phyloP scores from a whole-genome alignment of 352 stramenopile species.

The Globisporangium cederbergense region DNA sequence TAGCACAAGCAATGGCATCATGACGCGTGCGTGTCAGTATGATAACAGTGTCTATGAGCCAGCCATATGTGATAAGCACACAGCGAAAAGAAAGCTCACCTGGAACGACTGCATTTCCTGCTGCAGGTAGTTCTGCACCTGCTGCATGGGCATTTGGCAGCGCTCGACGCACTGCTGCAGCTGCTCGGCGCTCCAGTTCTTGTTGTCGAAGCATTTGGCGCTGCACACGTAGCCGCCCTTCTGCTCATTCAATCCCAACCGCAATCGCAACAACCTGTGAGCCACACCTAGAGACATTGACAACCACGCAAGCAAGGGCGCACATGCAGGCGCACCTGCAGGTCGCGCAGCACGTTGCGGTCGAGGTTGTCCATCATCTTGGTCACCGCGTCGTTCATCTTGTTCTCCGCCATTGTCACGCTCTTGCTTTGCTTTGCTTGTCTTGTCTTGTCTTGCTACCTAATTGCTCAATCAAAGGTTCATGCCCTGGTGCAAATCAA shows the following conservation, averaged over 20 bases:
- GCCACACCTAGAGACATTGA: neutral
- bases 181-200: conserved; percentile 71
- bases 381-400: conserved; percentile 79
- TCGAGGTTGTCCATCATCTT: conserved; percentile 86
- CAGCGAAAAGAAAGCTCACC: conserved; percentile 13
- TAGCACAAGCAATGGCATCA: neutral
- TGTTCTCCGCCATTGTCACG: conserved; percentile 63
- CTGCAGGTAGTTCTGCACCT: conserved; percentile 82
- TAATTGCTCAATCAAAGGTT: conserved; percentile 5
- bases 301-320: neutral
- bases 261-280: neutral
- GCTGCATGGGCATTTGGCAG: conserved; percentile 83
- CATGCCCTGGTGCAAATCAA: conserved; percentile 8
- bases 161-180: conserved; percentile 79
- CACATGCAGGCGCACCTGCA: conserved; percentile 40
- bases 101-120: conserved; percentile 84
- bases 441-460: neutral
- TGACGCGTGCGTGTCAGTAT: neutral
- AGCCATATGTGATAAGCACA: neutral
- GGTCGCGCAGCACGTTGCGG: conserved; percentile 60
- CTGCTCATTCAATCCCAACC: conserved; percentile 24
- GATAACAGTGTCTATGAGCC: neutral
- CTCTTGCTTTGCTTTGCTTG: neutral
- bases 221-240: conserved; percentile 79
- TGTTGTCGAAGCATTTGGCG: conserved; percentile 89